These are phyloP conservation scores for Syzygium aqueum DNA, from an alignment of 345 rosid species.

Conservation along the genomic window DNA sequence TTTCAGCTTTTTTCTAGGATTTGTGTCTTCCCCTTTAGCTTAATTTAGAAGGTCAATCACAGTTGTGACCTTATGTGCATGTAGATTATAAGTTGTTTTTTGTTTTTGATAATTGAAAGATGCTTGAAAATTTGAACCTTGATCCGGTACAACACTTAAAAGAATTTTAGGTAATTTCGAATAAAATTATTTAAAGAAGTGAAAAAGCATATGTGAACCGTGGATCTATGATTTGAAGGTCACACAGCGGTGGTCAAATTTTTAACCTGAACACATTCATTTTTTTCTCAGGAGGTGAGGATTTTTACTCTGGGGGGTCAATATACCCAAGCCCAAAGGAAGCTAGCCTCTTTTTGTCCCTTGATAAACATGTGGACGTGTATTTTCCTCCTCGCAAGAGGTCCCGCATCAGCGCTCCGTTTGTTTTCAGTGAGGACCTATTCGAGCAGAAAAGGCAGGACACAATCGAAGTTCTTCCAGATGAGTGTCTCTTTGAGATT, in stretches of 20 bases:
- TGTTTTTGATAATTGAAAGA: neutral
- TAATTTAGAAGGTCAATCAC: neutral
- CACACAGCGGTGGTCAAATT: neutral
- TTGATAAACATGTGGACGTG: constrained; percentile 47
- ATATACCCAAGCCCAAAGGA: constrained; percentile 71
- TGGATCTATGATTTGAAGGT: neutral
- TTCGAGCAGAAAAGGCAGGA: constrained; percentile 43
- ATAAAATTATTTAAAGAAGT: neutral
- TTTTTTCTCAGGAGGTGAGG: constrained; percentile 27
- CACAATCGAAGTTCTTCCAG: constrained; percentile 72
- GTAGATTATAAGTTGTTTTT: neutral
- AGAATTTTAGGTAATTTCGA: neutral
- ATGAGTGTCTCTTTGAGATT: constrained; percentile 93
- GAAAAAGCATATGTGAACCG: neutral
- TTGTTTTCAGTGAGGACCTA: constrained; percentile 42
- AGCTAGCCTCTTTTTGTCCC: constrained; percentile 40
- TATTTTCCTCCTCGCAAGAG: constrained; percentile 68
- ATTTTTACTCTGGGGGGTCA: constrained; percentile 50
- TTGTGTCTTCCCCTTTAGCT: neutral
- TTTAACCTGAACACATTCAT: neutral
- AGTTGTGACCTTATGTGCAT: neutral
- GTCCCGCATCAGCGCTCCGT: constrained; percentile 58
- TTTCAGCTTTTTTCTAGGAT: neutral
- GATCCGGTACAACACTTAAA: neutral
- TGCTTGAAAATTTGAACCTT: neutral